Percentiles rank a stretch among this genome's conserved stretches.
Conservation (phyloP, 2,329 filamentous ascomycete species). For the Ceratocystiopsis minuta region DNA sequence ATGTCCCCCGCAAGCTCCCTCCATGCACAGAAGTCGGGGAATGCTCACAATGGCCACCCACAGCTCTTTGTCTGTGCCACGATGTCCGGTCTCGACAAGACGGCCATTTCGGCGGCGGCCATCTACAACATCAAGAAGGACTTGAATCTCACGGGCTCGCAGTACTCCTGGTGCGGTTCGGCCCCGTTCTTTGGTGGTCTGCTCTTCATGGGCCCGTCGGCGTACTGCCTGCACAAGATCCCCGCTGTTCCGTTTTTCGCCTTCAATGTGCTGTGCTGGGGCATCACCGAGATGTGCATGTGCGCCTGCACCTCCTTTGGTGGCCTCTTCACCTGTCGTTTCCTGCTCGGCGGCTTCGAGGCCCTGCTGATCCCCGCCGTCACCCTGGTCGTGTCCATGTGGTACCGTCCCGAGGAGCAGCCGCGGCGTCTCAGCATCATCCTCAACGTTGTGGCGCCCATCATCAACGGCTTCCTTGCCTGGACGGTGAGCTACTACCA, state of each 20-base stretch:
- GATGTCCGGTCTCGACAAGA: constrained; percentile 10
- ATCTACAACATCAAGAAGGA: constrained; percentile 12
- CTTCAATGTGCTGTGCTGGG: constrained; percentile 11
- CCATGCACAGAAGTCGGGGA: too few relatives aligned
- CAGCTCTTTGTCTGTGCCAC: constrained; percentile 5
- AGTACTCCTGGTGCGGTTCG: constrained; percentile 13
- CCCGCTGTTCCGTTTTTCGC: constrained; percentile 7
- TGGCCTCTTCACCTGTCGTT: constrained; percentile 10
- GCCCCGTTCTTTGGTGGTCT: constrained; percentile 12
- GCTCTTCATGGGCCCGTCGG: constrained; percentile 10
- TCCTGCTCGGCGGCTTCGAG: constrained; percentile 11
- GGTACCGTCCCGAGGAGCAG: constrained; percentile 13
- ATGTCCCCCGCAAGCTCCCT: not conserved
- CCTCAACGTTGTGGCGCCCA: constrained; percentile 11
- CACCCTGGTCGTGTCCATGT: constrained; percentile 10
- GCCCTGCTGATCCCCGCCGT: constrained; percentile 10
- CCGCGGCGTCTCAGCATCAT: constrained; percentile 13
- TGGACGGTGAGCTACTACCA: constrained; percentile 11
- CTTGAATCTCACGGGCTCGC: constrained; percentile 10
- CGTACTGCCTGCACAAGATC: constrained; percentile 10
- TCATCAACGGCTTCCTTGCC: constrained; percentile 12
- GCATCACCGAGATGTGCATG: constrained; percentile 9
- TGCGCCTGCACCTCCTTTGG: constrained; percentile 10
- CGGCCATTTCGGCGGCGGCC: constrained; percentile 12
- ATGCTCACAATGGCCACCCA: constrained; percentile 1